phyloP scores from a whole-genome alignment of 805 yeast species.

The Candida adriatica region DNA sequence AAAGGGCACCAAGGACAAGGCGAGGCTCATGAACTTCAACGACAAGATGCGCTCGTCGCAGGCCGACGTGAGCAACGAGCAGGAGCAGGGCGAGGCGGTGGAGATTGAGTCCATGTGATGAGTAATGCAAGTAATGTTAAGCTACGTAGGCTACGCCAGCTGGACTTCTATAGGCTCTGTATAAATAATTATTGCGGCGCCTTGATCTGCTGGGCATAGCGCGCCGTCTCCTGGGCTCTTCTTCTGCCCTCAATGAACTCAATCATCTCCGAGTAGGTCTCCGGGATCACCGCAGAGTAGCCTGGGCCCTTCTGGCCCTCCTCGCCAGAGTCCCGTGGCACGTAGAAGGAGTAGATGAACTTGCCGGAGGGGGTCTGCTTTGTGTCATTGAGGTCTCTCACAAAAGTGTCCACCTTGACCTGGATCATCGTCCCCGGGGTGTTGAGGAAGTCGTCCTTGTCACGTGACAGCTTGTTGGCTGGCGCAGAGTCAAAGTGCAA shows the following conservation, averaged over 20 bases:
- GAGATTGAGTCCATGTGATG: constrained; percentile 23
- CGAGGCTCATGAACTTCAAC: constrained; percentile 30
- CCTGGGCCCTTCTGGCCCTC: constrained; percentile 37
- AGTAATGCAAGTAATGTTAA: no score
- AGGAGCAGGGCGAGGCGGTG: constrained; percentile 22
- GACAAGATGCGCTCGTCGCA: constrained; percentile 25
- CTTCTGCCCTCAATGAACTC: constrained; percentile 85
- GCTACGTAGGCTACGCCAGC: no score
- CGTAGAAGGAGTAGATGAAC: constrained; percentile 84
- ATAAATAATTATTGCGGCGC: constrained; percentile 1
- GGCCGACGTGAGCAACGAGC: constrained; percentile 27
- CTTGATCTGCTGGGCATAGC: constrained; percentile 45
- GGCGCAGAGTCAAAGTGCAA: constrained; percentile 49
- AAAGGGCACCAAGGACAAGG: constrained; percentile 28
- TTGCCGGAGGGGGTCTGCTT: constrained; percentile 71
- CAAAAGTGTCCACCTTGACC: constrained; percentile 80
- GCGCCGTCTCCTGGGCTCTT: constrained; percentile 78
- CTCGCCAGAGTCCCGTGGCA: constrained; percentile 47
- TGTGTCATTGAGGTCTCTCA: constrained; percentile 58
- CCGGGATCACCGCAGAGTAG: constrained; percentile 75
- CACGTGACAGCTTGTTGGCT: constrained; percentile 46
- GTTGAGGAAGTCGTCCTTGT: constrained; percentile 51
- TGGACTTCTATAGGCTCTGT: no score
- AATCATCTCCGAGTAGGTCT: constrained; percentile 89
- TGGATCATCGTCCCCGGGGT: constrained; percentile 86